Base-by-base conservation (phyloP, 1,139 yeast species). In the Taphrina populina region DNA sequence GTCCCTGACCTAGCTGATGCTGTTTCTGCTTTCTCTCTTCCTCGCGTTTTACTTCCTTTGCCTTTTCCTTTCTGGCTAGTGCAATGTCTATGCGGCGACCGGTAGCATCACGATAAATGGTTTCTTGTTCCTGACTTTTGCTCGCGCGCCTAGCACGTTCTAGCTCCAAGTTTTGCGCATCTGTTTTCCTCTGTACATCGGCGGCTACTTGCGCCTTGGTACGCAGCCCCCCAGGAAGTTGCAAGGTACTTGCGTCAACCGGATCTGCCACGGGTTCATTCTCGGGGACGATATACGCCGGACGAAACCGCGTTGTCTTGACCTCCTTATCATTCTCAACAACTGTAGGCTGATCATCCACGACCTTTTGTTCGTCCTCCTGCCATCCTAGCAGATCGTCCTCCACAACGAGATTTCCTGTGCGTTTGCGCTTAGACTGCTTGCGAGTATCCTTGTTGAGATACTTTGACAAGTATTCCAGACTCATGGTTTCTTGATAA, bases 31-130 rank as follows among this genome's bases (percentile, higher is more conserved):
- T 64, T 27, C 63, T 62, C 27, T 59, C 55, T 43, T 66, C 64
- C 4, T 66, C 62, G 11, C 27, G 36, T 32, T 33, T 66, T 32
- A 71, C 66, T 13, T 66, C 64, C 49, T 70, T 64, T 23, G 68
- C 64, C 27, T 68, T 68, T 11, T 72, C 61, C n/a, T 59, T 59
- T 26, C 58, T 62, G 13, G 55, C 52, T 15, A 61, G 58, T 7
- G 57, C 66, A 26, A 78, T 66, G 59, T 79, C 76, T 1, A 81
- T 70, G 37, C 71, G 71, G 34, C 77, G 71, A 5, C 90, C 90
- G 1, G 73, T 65, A 2, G 74, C 70, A 64, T 84, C 88, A 71
- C 92, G 73, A 64, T 79, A 79, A 0, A 83, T 74, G 0, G 86
- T 81, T 49, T 73, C 72, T 13, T 29, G 59, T 23, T 27, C 55